Evolutionary conservation across 495 filamentous ascomycete species (phyloP), one percentile per base, ranked within the genome.

Genomic region (Aspergillus diversus): DNA sequence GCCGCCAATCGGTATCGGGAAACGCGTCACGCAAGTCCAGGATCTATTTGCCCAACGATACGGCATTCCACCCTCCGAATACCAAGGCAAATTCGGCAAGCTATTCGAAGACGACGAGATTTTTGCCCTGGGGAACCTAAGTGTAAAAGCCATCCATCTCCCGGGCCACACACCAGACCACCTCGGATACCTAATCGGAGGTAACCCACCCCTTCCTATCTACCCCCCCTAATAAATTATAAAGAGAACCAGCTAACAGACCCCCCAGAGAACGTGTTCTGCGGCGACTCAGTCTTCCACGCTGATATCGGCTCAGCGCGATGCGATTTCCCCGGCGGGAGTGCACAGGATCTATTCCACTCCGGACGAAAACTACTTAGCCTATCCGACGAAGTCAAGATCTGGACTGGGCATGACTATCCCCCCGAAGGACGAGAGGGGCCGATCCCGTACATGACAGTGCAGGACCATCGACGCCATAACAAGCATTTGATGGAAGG

Each of bases 91-190:
- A 4, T 89, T 88, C 57, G 84, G 86, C 47, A 72, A 72, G 7
- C 68, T 85, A 6, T 80, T 83, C 9, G 75, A 85, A 0, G 84
- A 87, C 55, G 79, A 84, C 33, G 83, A 86, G 61, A 58, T 50
- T 0, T 86, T 87, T 56, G 2, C 42, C 2, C 73, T 89, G 34
- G 86, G 86, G 0, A 56, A 69, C 1, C n/a, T 89, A 6, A 64
- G 69, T 9, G 82, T 67, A 0, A 77, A 63, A 21, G 83, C 77
- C 0, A 63, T 86, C 1, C 83, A 87, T 69, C 73, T 89, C 2
- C 86, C 86, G 0, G 86, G 86, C 0, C 86, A 89, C 64, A 89
- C 85, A 2, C 84, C 84, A 0, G 86, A 89, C 63, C 86, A 87
- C 65, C 61, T 88, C 16, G 86, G 86, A 0, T 89, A 88, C 65